Base-by-base conservation (phyloP, 192 early-diverging fungal species). In the Backusella macrospora region DNA sequence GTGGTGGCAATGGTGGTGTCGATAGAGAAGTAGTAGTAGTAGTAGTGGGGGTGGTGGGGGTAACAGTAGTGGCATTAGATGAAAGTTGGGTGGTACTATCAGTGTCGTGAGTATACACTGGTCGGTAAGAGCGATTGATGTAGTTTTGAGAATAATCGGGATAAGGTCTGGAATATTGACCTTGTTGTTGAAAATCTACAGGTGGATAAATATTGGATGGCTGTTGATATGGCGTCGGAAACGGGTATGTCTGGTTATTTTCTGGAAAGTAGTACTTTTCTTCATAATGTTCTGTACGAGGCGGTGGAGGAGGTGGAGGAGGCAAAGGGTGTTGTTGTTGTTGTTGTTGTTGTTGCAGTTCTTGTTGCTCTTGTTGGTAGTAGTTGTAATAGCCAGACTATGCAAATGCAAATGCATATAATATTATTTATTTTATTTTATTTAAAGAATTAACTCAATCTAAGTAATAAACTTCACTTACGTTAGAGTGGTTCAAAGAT, bases 211-310 rank as follows among this genome's bases (percentile, higher is more conserved):
- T 2, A 34, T 34, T 34, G 2, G 29, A 21, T 43, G 42, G 42
- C 0, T 10, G 10, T 43, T 43, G 42, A 12, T 34, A 59, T 46
- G 52, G 52, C 23, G 21, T 59, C 21, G 52, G 52, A 23, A 26
- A 59, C 26, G 52, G 21, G n/a, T 59, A 59, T 16, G 52, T 12
- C n/a, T 59, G 21, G 13, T 26, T 59, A 13, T 59, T 59, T 59
- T 59, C 52, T 59, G 52, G 52, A 59, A 59, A 59, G 9, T 59
- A 59, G 26, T 59, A 59, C 12, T 59, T 59, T 23, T 59, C 52
- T 59, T 59, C 52, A 26, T 59, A 59, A 10, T 26, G 52, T 23
- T 59, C 52, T 26, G 52, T 59, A 23, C 52, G 52, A 26, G 21
- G 21, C 12, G 52, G 52, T 59, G 26, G 26, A 3, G 52, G 52